Evolutionary conservation across 2,329 filamentous ascomycete genomes (phyloP), one percentile per base, ranked within the genome.

Genomic region (Thielaviopsis punctulata): DNA sequence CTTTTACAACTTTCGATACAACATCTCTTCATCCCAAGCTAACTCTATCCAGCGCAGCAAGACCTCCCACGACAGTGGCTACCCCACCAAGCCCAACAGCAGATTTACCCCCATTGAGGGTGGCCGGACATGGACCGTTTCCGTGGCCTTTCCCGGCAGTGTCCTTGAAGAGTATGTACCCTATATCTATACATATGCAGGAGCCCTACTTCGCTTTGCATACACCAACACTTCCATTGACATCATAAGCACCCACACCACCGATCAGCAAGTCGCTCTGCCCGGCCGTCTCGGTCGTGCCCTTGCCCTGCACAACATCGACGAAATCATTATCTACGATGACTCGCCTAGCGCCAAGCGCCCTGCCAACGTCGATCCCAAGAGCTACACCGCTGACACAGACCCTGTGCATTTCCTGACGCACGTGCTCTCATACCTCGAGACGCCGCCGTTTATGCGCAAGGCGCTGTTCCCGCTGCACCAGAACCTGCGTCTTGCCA

Each of bases 321-420:
- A 94, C 62, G 87, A 94, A 66, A 73, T 93, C 25, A 73, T 94
- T 49, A 69, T 94, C 52, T 94, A 84, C 64, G 80, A 90, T 61
- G 87, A 93, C 65, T 72, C 71, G 33, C 72, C 73, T 2, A 48
- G 60, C 6, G 66, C 71, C 13, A 61, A 69, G 27, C 72, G 73
- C 27, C 67, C 70, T 25, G 66, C 64, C 19, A 64, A 66, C 52
- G 69, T 74, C 49, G 73, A 79, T 58, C 69, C 70, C 49, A 65
- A 70, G 47, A 65, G 69, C 60, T 73, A 79, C 66, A 87, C 83
- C 1, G 84, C 80, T 57, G 84, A 80, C 61, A 71, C 77, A 13
- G 82, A 92, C 60, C 86, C 86, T 1, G 80, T 80, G 54, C 82
- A 89, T 66, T 93, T 90, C 66, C 72, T 94, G 21, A 75, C 79